Conservation (phyloP, 2,329 filamentous ascomycete genomes). For the Calonectria honghensis region DNA sequence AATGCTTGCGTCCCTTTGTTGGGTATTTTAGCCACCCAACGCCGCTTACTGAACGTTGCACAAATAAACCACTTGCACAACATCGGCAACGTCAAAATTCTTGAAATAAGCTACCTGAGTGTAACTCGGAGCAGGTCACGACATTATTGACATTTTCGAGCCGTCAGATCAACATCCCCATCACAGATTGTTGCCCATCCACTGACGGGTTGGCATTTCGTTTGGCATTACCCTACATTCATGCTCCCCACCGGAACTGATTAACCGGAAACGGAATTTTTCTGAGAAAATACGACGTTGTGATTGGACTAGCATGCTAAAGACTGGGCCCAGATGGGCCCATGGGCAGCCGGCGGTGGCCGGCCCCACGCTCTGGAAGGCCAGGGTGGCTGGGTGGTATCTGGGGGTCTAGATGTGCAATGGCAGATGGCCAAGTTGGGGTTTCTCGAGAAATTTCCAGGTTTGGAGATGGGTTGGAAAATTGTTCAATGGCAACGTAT, state of each 20-base stretch:
- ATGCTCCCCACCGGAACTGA: not conserved
- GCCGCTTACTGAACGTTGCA: not conserved
- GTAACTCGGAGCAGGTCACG: not conserved
- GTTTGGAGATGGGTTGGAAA: slow-evolving; percentile 10
- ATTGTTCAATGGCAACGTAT: not conserved
- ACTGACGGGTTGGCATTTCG: not conserved
- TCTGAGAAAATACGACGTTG: slow-evolving; percentile 18
- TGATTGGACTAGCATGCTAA: slow-evolving; percentile 2
- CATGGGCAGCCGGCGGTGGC: not conserved
- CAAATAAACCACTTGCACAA: not conserved
- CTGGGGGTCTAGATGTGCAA: not conserved
- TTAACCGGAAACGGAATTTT: slow-evolving; percentile 29
- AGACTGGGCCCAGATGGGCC: not conserved
- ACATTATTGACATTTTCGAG: not conserved
- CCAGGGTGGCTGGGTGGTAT: not conserved
- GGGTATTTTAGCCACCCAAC: not conserved
- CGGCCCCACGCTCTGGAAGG: not conserved
- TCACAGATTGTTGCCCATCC: not conserved
- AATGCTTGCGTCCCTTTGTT: too few species aligned
- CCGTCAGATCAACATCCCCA: not conserved
- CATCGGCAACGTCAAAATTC: not conserved
- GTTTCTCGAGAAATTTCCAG: slow-evolving; percentile 36
- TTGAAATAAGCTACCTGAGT: not conserved
- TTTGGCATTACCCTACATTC: slow-evolving; percentile 3
- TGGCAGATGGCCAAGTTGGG: slow-evolving; percentile 1